phyloP scores from a whole-genome alignment of 2,329 filamentous ascomycete genomes.

The Lachnum nothofagi region DNA sequence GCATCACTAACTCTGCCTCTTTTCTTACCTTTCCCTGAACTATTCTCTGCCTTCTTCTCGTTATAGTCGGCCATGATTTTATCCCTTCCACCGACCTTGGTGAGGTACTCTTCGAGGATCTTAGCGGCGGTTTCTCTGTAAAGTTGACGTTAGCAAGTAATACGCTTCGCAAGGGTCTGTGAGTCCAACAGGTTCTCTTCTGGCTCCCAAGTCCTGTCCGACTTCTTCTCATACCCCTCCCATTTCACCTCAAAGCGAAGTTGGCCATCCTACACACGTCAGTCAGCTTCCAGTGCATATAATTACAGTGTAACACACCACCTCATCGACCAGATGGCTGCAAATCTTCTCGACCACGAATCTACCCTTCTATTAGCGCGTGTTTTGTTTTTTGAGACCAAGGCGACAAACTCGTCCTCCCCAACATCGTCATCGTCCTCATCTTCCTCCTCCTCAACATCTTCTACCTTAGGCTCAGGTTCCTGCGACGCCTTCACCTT shows the following conservation, averaged over 20 bases:
- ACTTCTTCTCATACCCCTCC: conserved; percentile 68
- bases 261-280: conserved; percentile 33
- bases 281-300: conserved; percentile 9
- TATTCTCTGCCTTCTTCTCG: conserved; percentile 36
- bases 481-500: conserved; percentile 22
- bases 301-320: conserved; percentile 39
- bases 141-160: conserved; percentile 7
- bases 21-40: conserved; percentile 53
- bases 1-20: conserved; percentile 45
- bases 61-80: conserved; percentile 44
- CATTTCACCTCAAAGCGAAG: conserved; percentile 71
- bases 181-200: conserved; percentile 60
- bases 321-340: conserved; percentile 55
- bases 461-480: conserved; percentile 23
- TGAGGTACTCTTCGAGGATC: conserved; percentile 61
- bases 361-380: conserved; percentile 37
- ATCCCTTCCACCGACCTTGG: conserved; percentile 57
- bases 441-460: conserved; percentile 29
- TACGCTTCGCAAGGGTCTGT: not conserved
- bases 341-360: conserved; percentile 72
- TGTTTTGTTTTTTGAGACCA: conserved; percentile 24
- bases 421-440: conserved; percentile 39
- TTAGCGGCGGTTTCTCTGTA: conserved; percentile 52
- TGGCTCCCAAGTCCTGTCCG: conserved; percentile 74
- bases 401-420: conserved; percentile 40